Conservation (phyloP, 495 filamentous ascomycete species). For the Penicillium paxilli region DNA sequence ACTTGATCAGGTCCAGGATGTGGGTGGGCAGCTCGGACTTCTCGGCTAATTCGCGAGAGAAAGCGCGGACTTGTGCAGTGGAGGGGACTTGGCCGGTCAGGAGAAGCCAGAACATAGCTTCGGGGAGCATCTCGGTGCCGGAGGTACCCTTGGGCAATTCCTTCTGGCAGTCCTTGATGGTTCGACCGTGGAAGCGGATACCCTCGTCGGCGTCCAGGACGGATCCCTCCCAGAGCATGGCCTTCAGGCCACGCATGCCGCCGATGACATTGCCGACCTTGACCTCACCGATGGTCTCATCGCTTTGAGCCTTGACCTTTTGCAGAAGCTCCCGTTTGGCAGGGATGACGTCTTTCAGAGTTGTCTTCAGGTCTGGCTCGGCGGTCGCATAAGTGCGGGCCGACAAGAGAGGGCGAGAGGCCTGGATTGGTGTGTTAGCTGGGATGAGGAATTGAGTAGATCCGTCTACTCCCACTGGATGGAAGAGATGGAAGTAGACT, state of each 20-base stretch:
- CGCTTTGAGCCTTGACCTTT: conserved; percentile 82
- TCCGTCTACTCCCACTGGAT: too few species aligned
- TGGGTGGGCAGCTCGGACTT: conserved; percentile 81
- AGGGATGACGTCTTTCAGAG: conserved; percentile 79
- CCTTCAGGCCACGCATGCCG: conserved; percentile 95
- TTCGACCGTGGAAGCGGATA: conserved; percentile 96
- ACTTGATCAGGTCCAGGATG: conserved; percentile 84
- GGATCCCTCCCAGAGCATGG: conserved; percentile 98
- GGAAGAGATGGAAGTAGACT: conserved; percentile 1
- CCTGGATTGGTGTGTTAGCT: conserved; percentile 9
- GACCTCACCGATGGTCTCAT: conserved; percentile 84
- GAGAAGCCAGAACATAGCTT: conserved; percentile 99
- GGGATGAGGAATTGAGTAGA: not conserved
- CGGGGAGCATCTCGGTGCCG: conserved; percentile 98
- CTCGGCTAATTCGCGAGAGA: conserved; percentile 85
- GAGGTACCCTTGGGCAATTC: conserved; percentile 89
- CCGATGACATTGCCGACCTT: conserved; percentile 93
- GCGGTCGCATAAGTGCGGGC: conserved; percentile 54
- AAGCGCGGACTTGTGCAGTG: conserved; percentile 71
- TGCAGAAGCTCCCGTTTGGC: conserved; percentile 90
- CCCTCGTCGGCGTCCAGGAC: conserved; percentile 96
- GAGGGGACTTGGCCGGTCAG: conserved; percentile 90
- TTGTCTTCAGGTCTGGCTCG: conserved; percentile 85
- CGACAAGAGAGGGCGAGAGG: conserved; percentile 26
- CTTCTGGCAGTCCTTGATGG: conserved; percentile 95